These are phyloP conservation scores for Coemansia sp. DNA, from an alignment of 192 early-diverging fungal species.

Conservation along the genomic window DNA sequence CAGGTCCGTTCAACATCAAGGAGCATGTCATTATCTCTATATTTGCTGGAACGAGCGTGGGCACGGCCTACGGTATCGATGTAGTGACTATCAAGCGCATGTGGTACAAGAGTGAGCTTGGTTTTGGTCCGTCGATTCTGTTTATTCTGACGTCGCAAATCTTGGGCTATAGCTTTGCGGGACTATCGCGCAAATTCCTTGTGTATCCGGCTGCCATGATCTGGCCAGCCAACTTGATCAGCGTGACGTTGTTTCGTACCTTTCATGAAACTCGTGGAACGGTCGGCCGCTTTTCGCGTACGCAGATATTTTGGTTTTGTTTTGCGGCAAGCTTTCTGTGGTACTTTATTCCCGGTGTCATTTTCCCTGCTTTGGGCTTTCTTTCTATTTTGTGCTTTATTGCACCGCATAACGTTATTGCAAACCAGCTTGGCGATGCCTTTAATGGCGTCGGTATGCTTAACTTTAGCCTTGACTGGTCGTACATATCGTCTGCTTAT, in stretches of 20 bases:
- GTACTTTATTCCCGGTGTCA: conserved; percentile 62
- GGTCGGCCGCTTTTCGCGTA: conserved; percentile 50
- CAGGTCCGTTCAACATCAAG: conserved; percentile 85
- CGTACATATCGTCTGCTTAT: conserved; percentile 55
- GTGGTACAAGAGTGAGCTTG: conserved; percentile 67
- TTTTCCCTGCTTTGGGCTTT: conserved; percentile 65
- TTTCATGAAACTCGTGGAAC: conserved; percentile 63
- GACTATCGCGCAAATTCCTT: conserved; percentile 71
- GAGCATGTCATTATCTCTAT: conserved; percentile 83
- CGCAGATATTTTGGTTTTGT: conserved; percentile 52
- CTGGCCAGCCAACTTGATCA: conserved; percentile 79
- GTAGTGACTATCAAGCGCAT: conserved; percentile 65
- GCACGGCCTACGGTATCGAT: conserved; percentile 72
- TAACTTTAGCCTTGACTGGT: conserved; percentile 75
- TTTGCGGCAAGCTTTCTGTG: conserved; percentile 50
- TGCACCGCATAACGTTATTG: conserved; percentile 41
- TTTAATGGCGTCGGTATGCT: conserved; percentile 64
- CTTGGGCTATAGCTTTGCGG: conserved; percentile 67
- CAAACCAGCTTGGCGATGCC: conserved; percentile 50
- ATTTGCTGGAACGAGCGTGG: conserved; percentile 66
- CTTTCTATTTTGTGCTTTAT: conserved; percentile 62
- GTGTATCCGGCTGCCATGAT: conserved; percentile 83
- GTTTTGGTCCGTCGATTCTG: conserved; percentile 58
- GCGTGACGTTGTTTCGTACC: conserved; percentile 72
- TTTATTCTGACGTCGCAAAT: conserved; percentile 69